phyloP scores from a whole-genome alignment of 2,329 filamentous ascomycete genomes.

The Bertia moriformis region DNA sequence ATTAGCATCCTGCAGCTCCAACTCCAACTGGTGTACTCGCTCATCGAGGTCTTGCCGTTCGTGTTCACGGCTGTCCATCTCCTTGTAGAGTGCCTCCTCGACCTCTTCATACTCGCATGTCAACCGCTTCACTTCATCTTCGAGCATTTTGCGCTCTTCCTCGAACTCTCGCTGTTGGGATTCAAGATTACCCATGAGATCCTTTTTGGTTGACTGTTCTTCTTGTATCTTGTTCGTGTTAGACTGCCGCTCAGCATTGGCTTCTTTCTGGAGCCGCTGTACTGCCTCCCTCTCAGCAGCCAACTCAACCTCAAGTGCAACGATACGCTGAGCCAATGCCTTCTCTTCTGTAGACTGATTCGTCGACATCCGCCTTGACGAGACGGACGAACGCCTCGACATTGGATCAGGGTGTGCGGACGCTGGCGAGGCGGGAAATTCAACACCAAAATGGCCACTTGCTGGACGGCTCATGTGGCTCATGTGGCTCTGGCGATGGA shows the following conservation, averaged over 20 bases:
- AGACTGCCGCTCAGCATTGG: not conserved
- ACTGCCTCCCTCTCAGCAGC: constrained; percentile 23
- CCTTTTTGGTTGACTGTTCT: constrained; percentile 55
- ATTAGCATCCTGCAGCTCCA: not conserved
- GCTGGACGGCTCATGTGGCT: not conserved
- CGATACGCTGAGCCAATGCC: not conserved
- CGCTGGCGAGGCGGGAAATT: constrained; percentile 8
- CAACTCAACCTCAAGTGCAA: constrained; percentile 6
- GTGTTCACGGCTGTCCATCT: constrained; percentile 46
- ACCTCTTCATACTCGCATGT: not conserved
- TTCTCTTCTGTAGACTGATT: not conserved
- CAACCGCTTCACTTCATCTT: not conserved
- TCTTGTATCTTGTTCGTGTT: constrained; percentile 46
- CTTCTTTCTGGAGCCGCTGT: constrained; percentile 18
- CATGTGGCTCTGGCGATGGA: constrained; percentile 40
- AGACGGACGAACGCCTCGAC: not conserved
- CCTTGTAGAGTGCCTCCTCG: constrained; percentile 44
- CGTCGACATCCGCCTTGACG: not conserved
- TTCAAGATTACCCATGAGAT: constrained; percentile 61
- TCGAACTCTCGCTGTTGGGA: constrained; percentile 56
- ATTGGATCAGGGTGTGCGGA: constrained; percentile 12
- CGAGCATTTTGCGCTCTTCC: constrained; percentile 45
- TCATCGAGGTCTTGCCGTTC: constrained; percentile 42
- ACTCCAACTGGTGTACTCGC: not conserved
- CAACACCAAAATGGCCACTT: not conserved